Evolutionary conservation across 176 grass and related monocot genomes (phyloP), one percentile per base, ranked within the genome.

Genomic region (Carex littledalei): DNA sequence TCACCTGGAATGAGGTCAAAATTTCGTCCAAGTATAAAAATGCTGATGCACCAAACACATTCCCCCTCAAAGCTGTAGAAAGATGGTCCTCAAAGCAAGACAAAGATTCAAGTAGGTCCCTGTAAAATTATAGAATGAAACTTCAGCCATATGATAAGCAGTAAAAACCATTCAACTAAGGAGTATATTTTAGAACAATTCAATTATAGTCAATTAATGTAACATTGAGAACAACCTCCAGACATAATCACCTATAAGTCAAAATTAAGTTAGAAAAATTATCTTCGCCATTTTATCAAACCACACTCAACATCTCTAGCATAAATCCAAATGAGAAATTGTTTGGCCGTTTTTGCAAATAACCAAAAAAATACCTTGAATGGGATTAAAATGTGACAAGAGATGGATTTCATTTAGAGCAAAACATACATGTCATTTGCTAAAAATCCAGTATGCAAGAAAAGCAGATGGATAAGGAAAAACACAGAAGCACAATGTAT

Each of bases 1-100:
- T 77, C 21, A 94, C 92, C 92, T 95, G 90, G 49, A 84, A 89
- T 86, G 92, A 78, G 45, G 82, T 85, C 55, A 87, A 85, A 41
- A 95, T 47, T 82, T 95, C 94, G 55, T 95, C 87, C 84, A 88
- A 86, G 88, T 75, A 95, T 62, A 93, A 81, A 53, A 88, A 89
- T 86, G 80, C 64, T 62, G 87, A 76, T 71, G 74, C 88, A 83
- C 87, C 91, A 79, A 70, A 68, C 20, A 86, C 65, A 82, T 77
- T 63, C 70, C 87, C 94, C 67, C 49, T 70, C 34, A 93, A 88
- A 74, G 64, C 82, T 72, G 85, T 85, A 84, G 89, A 95, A 82
- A 93, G 84, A 93, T 84, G 1, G 29, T 88, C 87, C 71, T 68
- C 83, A 39, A 58, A 52, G 45, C 53, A 73, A 80, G 85, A 89